Evolutionary conservation across 73 alveolate species (phyloP).

Genomic region (Paramecium sexaurelia): DNA sequence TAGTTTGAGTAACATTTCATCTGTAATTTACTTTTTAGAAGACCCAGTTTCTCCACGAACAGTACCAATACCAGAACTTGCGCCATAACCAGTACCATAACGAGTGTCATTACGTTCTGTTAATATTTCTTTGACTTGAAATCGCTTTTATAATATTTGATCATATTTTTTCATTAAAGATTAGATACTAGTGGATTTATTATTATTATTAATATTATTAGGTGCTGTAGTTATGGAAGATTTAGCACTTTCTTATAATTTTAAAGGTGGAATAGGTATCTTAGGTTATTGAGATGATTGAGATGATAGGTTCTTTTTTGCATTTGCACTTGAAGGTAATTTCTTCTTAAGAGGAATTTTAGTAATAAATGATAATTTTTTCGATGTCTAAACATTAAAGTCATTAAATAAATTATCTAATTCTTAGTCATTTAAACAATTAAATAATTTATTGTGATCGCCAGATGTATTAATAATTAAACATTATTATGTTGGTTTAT

Average conservation of each 20-base stretch:
- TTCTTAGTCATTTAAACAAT: constrained; percentile 5
- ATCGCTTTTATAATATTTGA: constrained; percentile 24
- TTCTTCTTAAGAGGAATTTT: not conserved
- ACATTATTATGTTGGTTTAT: not conserved
- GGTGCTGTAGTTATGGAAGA: not conserved
- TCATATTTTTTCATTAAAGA: constrained; percentile 42
- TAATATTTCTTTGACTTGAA: constrained; percentile 31
- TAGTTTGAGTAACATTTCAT: constrained; percentile 29
- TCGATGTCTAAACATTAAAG: not conserved
- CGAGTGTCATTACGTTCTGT: constrained; percentile 52
- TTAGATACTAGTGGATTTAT: constrained; percentile 1
- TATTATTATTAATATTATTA: no score
- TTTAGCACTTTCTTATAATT: constrained; percentile 34
- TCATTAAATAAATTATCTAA: not conserved
- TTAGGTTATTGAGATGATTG: not conserved
- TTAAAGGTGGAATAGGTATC: constrained; percentile 10
- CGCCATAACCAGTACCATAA: not conserved
- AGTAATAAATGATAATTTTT: not conserved
- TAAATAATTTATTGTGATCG: constrained; percentile 31
- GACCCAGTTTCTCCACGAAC: not conserved
- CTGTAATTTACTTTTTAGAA: constrained; percentile 10
- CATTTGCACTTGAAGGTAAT: not conserved
- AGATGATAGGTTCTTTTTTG: not conserved
- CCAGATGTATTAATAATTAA: not conserved
- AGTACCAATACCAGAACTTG: not conserved